Conservation (phyloP, 768 basidiomycete genomes). For the Boletus subcaerulescens region DNA sequence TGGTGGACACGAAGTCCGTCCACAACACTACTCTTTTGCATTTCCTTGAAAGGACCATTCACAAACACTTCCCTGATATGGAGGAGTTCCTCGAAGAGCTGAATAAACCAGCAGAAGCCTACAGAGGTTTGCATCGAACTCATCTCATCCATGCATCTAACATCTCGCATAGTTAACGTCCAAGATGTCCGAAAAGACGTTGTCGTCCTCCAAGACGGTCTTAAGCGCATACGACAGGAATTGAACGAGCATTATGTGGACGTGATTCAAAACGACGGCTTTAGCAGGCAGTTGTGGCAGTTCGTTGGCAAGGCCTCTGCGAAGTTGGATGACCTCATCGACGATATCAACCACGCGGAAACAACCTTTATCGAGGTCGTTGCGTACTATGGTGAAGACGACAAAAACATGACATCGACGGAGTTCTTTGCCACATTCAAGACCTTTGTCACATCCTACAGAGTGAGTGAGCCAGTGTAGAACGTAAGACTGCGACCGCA, state of each 20-base stretch:
- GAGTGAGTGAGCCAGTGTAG: conserved; percentile 40
- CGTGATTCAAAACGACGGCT: conserved; percentile 67
- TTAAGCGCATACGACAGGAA: conserved; percentile 79
- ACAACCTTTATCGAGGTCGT: conserved; percentile 81
- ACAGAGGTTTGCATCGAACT: conserved; percentile 61
- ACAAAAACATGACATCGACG: conserved; percentile 76
- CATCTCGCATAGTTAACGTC: conserved; percentile 63
- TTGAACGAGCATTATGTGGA: conserved; percentile 77
- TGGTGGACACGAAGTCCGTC: conserved; percentile 96
- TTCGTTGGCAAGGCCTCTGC: conserved; percentile 76
- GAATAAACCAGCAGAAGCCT: conserved; percentile 85
- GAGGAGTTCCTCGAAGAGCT: conserved; percentile 88
- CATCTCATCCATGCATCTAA: conserved; percentile 4
- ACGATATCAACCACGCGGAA: conserved; percentile 85
- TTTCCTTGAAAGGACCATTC: conserved; percentile 86
- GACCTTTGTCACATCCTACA: conserved; percentile 93
- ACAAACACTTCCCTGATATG: conserved; percentile 85
- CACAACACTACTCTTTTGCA: conserved; percentile 93
- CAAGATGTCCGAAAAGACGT: conserved; percentile 81
- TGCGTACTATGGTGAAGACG: conserved; percentile 91
- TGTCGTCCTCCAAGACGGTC: conserved; percentile 65
- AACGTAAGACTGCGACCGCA: not conserved
- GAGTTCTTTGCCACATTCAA: conserved; percentile 98
- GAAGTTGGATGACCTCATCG: conserved; percentile 78
- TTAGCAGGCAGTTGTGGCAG: conserved; percentile 88